Evolutionary conservation across 1,139 yeast species (phyloP), one percentile per base, ranked within the genome.

Genomic region (Suhomyces choctaworum): DNA sequence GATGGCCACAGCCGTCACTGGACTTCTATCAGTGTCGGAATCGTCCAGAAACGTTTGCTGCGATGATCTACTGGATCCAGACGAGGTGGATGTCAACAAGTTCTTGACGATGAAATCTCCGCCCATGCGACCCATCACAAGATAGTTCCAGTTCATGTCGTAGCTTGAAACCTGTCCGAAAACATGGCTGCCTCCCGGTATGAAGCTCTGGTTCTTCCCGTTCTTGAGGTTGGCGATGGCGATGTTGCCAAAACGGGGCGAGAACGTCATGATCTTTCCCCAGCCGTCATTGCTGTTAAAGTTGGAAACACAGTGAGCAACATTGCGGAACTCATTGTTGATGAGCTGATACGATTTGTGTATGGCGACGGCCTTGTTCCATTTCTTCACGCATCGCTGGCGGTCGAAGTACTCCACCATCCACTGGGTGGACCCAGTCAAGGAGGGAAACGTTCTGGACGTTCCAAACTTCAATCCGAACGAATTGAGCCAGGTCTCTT

Each of bases 401-500:
- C 89, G 57, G 17, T 64, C 62, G 28, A 76, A 64, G 46, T 78
- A 70, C 54, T 83, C 92, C 21, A 62, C 60, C 48, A 77, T 69
- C 75, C 80, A 82, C 29, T 59, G 58, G n/a, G 46, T 47, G 0
- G 82, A 72, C 20, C 72, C 62, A 0, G 83, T 66, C n/a, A 76
- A 60, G 1, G 83, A 71, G 3, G 88, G 80, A 52, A 83, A 82
- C 10, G 49, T 39, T 10, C 57, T 50, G 0, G 73, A 48, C 3
- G 59, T 68, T 3, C 72, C 66, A 45, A 75, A 75, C 36, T 66
- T 66, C 16, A 65, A 50, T 16, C 61, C 57, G 48, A 82, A 80
- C 14, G 82, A 67, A 36, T 68, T 70, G 48, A 70, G 70, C 90
- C 90, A 82, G 5, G 82, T 68, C 32, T 71, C 73, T 41, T 75